A percentile compares a stretch with the other conserved stretches of the same genome.
Conservation (phyloP, 225 moss, liverwort and hornwort genomes). For the Physcomitrellopsis africana region DNA sequence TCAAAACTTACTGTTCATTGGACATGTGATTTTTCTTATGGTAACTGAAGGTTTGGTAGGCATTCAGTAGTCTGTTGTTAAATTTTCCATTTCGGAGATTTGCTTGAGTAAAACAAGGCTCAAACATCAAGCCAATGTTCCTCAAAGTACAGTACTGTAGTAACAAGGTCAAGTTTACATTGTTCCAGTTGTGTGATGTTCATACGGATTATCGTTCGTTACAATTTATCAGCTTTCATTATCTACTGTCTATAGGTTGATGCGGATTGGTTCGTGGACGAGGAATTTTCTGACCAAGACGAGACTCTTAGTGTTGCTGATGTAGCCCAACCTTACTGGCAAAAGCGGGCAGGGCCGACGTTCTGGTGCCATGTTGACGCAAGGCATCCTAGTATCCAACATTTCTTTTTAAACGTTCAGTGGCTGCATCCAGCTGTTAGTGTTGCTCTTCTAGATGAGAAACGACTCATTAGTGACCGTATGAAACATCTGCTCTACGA, state of each 20-base stretch:
- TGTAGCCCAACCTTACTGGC: slow-evolving; percentile 84
- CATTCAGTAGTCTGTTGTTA: neutral
- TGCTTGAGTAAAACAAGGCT: neutral
- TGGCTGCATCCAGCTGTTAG: slow-evolving; percentile 95
- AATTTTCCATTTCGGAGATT: neutral
- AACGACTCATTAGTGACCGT: slow-evolving; percentile 90
- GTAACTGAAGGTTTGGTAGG: neutral
- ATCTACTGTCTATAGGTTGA: slow-evolving; percentile 28
- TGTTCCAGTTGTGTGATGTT: no score
- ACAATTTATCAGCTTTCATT: neutral
- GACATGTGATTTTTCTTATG: neutral
- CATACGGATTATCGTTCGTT: neutral
- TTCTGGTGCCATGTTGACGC: slow-evolving; percentile 95
- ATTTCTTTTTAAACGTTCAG: slow-evolving; percentile 63
- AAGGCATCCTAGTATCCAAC: slow-evolving; percentile 59
- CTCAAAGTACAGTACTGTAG: neutral
- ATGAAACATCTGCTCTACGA: slow-evolving; percentile 96
- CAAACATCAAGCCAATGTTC: neutral
- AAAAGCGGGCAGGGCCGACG: slow-evolving; percentile 80
- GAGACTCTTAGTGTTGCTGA: slow-evolving; percentile 74
- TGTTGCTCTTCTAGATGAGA: slow-evolving; percentile 85
- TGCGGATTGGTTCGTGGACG: slow-evolving; percentile 49
- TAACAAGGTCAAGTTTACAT: neutral
- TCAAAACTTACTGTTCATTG: neutral
- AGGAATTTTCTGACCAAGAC: slow-evolving; percentile 50